Base-by-base conservation (phyloP, 176 grass and related monocot genomes). In the Aegilops speltoides region DNA sequence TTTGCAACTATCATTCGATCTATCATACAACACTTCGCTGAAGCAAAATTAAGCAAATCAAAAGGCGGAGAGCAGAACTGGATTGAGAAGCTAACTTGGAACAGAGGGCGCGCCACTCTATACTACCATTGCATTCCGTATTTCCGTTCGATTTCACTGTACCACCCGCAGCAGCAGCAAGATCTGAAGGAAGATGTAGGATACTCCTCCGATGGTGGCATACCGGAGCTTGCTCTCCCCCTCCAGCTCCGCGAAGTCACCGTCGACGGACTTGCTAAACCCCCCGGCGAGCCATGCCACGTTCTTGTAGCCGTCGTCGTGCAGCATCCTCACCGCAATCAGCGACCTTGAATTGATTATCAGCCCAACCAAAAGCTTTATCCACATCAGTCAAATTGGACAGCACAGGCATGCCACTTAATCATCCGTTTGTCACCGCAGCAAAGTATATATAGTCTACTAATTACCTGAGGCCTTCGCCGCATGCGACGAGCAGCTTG, bases 171-270 rank as follows among this genome's bases (percentile, higher is more conserved):
- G 88, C 40, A 99, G 80, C 28, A 94, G 65, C 48, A 99, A 81
- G 33, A 99, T 56, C 90, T 99, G 97, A 28, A 99, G 80, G 71
- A 94, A 99, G 63, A 99, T 83, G 73, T 88, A 96, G 65, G 97
- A 99, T 19, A 26, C 92, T 11, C 94, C 97, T 34, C 97, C 92
- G 28, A 96, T 73, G 2, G 97, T 99, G 77, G 97, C 92, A 79
- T 99, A 94, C 82, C 90, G 92, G 48, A 96, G 94, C 76, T 91
- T 94, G 73, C 86, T 91, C 57, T 79, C 93, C 68, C 92, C 94
- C 79, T 96, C 90, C 41, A 96, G 83, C 20, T 83, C 74, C 4
- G 76, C 41, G 50, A 99, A 94, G 33, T 99, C 94, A 16, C 73
- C 83, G 25, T 92, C 91, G 9, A 66, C 79, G 65, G 88, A 88